phyloP scores from a whole-genome alignment of 2,329 filamentous ascomycete genomes.

The Phymatotrichopsis omnivora region DNA sequence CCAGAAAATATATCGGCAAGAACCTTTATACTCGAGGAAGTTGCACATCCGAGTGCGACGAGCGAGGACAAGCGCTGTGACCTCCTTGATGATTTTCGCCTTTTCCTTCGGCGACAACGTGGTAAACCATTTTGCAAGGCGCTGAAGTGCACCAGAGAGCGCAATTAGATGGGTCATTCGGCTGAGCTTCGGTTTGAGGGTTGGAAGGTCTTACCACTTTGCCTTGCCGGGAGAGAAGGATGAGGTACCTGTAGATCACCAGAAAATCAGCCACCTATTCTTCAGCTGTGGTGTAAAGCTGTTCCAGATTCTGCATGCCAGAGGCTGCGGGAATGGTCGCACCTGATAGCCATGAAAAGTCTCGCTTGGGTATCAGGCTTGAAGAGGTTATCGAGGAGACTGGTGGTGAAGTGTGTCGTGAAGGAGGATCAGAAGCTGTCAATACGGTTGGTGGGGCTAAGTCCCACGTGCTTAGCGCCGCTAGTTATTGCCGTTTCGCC shows the following conservation, averaged over 20 bases:
- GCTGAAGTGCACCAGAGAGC: slow-evolving; percentile 45
- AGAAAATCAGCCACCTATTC: slow-evolving; percentile 17
- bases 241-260: slow-evolving; percentile 95
- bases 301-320: too few species aligned
- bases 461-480: too few species aligned
- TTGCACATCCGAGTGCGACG: slow-evolving; percentile 98
- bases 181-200: slow-evolving; percentile 26
- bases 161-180: slow-evolving; percentile 1
- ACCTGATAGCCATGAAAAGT: too few species aligned
- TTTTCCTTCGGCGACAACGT: slow-evolving; percentile 96
- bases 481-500: too few species aligned
- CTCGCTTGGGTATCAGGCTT: too few species aligned
- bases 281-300: too few species aligned
- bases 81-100: slow-evolving; percentile 99
- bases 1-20: slow-evolving; percentile 19
- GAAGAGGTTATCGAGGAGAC: too few species aligned
- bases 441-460: too few species aligned
- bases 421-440: too few species aligned
- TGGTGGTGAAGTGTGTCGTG: too few species aligned
- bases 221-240: slow-evolving; percentile 93
- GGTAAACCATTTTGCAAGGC: slow-evolving; percentile 98
- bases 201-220: slow-evolving; percentile 73
- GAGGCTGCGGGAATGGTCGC: too few species aligned
- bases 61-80: slow-evolving; percentile 92
- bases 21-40: slow-evolving; percentile 98